phyloP scores from a whole-genome alignment of 2,329 filamentous ascomycete genomes.

The Aspergillus brasiliensis region DNA sequence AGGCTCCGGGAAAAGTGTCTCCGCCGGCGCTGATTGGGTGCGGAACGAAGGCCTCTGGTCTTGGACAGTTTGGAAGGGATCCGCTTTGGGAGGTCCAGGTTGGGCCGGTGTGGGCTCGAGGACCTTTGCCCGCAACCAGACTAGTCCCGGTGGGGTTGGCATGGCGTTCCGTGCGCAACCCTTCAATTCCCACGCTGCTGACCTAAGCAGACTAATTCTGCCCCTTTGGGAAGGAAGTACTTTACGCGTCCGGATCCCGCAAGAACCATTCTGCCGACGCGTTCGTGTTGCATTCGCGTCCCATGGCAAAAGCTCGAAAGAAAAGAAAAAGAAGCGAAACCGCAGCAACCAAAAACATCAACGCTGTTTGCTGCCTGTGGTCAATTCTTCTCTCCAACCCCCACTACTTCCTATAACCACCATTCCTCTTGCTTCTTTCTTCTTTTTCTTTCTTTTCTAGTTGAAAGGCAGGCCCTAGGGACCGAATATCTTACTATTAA shows the following conservation, averaged over 20 bases:
- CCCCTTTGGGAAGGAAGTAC: slow-evolving; percentile 26
- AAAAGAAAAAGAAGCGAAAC: slow-evolving; percentile 5
- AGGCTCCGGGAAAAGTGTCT: slow-evolving; percentile 6
- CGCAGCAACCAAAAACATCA: slow-evolving; percentile 13
- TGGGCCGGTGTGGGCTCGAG: slow-evolving; percentile 8
- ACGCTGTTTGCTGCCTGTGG: neutral
- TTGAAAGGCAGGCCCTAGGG: neutral
- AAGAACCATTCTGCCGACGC: slow-evolving; percentile 26
- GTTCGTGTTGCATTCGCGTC: slow-evolving; percentile 33
- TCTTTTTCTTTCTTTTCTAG: neutral
- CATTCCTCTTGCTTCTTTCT: too few relatives aligned
- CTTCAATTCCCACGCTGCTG: neutral
- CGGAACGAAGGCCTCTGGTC: neutral
- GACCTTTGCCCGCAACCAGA: slow-evolving; percentile 15
- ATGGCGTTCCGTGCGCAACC: neutral
- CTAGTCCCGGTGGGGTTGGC: neutral
- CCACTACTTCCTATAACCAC: too few relatives aligned
- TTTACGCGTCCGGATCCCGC: slow-evolving; percentile 33
- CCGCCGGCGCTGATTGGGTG: slow-evolving; percentile 11
- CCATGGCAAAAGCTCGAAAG: slow-evolving; percentile 15
- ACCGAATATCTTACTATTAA: neutral
- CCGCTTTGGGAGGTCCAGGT: slow-evolving; percentile 19
- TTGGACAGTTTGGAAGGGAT: slow-evolving; percentile 20
- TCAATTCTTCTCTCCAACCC: neutral
- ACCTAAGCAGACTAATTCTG: neutral